Evolutionary conservation across 352 stramenopile species (phyloP), one percentile per base, ranked within the genome.

Genomic region (Phytophthora megakarya): DNA sequence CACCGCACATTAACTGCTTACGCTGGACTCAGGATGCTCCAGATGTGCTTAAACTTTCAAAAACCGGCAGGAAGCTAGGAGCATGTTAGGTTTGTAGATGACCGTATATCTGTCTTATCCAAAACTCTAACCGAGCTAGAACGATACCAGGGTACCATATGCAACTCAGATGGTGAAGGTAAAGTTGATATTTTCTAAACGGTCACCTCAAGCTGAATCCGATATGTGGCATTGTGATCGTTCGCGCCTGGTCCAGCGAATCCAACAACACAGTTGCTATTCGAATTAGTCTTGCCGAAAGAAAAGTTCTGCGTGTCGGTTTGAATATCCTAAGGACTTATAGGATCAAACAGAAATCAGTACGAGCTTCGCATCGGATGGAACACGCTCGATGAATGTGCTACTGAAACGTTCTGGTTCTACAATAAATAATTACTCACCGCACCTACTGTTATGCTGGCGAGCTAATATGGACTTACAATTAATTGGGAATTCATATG

Each of bases 1-100:
- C 65, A 1, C 59, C 62, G 1, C 65, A 65, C n/a, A 57, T 69
- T 5, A 40, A 73, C 43, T 60, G 43, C 8, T 43, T 67, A 0
- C 23, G 70, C 0, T 73, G 60, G 60, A 38, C 63, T 12, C 56
- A 64, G 26, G 22, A 60, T 32, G 26, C 55, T 1, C 53, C 53
- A 16, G 42, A 70, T 8, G 23, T 70, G 5, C 0, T 7, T 61
- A 3, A 6, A 61, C 25, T 19, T 57, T 53, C 47, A 3, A 0
- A 60, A 39, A 52, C 52, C 0, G 52, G 19, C 35, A 18, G 61
- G 52, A 8, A n/a, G 38, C 16, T 2, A 8, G 15, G 5, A 58
- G 13, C 18, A 64, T 1, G 37, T 45, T 22, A 6, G 0, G n/a
- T 65, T 30, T 13, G 19, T 58, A 13, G 57, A 66, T 22, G 30